Evolutionary conservation across 768 basidiomycete species (phyloP), one percentile per base, ranked within the genome.

Genomic region (Termitomyces sp.): DNA sequence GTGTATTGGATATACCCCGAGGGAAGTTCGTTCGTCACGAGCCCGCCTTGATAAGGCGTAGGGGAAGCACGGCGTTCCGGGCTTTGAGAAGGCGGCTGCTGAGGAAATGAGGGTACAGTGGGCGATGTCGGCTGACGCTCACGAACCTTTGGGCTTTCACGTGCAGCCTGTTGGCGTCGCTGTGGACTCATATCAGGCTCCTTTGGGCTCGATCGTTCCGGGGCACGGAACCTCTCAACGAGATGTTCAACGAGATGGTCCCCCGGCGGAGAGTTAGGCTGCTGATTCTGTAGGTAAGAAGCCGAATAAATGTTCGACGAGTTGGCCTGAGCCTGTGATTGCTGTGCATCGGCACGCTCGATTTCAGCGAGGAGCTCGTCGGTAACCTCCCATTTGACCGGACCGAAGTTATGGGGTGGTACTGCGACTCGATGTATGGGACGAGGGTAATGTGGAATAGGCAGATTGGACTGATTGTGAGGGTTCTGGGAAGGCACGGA

Each of bases 311-410:
- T 30, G 6, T 30, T 30, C 30, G 30, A 30, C 30, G 30, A 30
- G 7, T 63, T 72, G n/a, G 71, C 72, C 61, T 79, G 77, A 40
- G 73, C 74, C 65, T 82, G 80, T 10, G 78, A 69, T 65, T 84
- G 84, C 56, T 85, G 82, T 60, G 81, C 70, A 69, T 88, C 85
- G n/a, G 83, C 84, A 44, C 82, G 80, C 65, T 90, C 88, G 60
- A 88, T 86, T 61, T 88, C 85, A 33, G 83, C 84, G 70, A 88
- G 73, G 30, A 88, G 75, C 61, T 88, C 84, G 36, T 83, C 81
- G 0, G 87, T 87, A 77, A 89, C 80, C 51, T 86, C 79, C 78
- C 83, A 87, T 42, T 77, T 77, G 43, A 83, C 83, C 38, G 63
- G 62, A 2, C 84, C 83, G 65, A 30, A 30, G 30, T 30, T 30